Base-by-base conservation (phyloP, 257 asterid genomes). In the Rauvolfia tetraphylla region DNA sequence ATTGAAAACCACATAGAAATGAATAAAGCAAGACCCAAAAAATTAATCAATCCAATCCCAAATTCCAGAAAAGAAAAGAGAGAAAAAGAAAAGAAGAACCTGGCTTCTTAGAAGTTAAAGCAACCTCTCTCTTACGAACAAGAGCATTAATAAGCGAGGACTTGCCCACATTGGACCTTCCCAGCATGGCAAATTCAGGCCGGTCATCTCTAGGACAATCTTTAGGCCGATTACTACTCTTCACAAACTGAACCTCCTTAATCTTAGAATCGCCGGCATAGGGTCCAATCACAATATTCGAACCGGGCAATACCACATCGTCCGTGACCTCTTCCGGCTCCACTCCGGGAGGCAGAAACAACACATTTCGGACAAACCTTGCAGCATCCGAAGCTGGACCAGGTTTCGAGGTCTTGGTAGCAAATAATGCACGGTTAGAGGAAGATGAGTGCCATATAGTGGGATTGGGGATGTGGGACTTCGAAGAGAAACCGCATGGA, bases 161-260 rank as follows among this genome's bases (percentile, higher is more conserved):
- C 73, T 95, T 92, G 13, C 98, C 99, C n/a, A 95, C 98, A 85
- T 95, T 95, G 29, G 99, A 95, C 83, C 99, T 86, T 73, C 99
- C 99, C 90, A 92, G 73, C 97, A 95, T 87, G 31, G 99, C 96
- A 75, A 95, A 95, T 77, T 95, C 98, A 0, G 98, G 98, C 66
- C 86, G 81, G 33, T 83, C 90, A 59, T 95, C 96, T 72, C 79
- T 88, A 1, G 99, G 98, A 57, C 98, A 95, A 41, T 92, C 99
- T 81, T 87, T 92, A 31, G 90, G 87, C 79, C 87, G 84, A 74
- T 54, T 85, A 80, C 98, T 95, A 85, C 99, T 95, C 88, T 91
- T 95, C 68, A 90, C 89, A 74, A 91, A 95, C 57, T 74, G 81
- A 56, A 95, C 93, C 78, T 89, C 90, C 67, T 91, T 95, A 59